Conservation (phyloP, 2,329 filamentous ascomycete species). For the Aurifilum marmelostoma region DNA sequence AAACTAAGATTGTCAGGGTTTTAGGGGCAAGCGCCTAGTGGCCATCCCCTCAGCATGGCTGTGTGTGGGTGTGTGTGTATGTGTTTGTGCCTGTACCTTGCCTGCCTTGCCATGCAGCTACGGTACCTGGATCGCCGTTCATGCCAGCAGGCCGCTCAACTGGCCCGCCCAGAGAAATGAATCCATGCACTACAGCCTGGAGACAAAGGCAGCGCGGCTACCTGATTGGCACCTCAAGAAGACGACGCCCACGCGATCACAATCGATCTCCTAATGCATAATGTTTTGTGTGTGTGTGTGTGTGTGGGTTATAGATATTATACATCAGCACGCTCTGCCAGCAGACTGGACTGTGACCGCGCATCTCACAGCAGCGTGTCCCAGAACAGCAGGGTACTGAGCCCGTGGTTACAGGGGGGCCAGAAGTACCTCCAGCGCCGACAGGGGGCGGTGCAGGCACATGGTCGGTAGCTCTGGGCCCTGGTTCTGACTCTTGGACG, state of each 20-base stretch:
- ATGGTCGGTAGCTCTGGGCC: not conserved
- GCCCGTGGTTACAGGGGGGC: not conserved
- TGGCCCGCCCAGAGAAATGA: slow-evolving; percentile 4
- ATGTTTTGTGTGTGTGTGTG: slow-evolving; percentile 3
- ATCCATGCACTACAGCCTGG: slow-evolving; percentile 13
- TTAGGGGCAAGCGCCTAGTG: not conserved
- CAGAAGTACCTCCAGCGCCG: not conserved
- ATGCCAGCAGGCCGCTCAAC: slow-evolving; percentile 9
- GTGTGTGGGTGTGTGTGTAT: not conserved
- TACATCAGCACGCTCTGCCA: not conserved
- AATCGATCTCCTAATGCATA: not conserved
- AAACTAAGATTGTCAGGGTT: not conserved
- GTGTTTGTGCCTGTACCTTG: too few species aligned
- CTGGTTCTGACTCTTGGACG: not conserved
- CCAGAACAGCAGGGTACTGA: not conserved
- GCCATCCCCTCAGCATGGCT: not conserved
- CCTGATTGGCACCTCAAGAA: not conserved
- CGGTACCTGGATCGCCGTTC: slow-evolving; percentile 10
- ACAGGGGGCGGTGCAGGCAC: not conserved
- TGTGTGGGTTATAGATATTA: too few species aligned
- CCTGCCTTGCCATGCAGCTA: too few species aligned
- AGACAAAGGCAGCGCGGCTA: not conserved
- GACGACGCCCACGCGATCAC: not conserved
- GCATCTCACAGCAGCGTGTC: not conserved
- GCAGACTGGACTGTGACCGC: not conserved